Evolutionary conservation across 768 basidiomycete species (phyloP).

Genomic region (Lentinula sp.): DNA sequence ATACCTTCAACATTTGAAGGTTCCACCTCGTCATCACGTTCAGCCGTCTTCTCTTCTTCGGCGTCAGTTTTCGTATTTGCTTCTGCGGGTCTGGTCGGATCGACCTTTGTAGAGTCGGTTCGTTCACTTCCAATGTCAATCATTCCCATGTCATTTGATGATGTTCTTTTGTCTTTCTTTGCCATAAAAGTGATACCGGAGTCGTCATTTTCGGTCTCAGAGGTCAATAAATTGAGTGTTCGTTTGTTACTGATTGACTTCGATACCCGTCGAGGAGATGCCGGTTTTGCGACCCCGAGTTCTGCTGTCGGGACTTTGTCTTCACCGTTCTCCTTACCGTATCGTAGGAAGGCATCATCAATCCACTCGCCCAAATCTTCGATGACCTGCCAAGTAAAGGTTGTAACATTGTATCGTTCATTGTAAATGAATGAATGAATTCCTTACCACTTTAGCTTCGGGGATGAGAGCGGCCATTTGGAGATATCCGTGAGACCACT

Average conservation of each 20-base stretch:
- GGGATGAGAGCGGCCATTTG: constrained; percentile 89
- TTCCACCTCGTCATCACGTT: constrained; percentile 3
- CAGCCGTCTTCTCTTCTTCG: constrained; percentile 1
- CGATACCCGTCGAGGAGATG: neutral
- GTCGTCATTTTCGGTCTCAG: constrained; percentile 66
- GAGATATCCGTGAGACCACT: constrained; percentile 96
- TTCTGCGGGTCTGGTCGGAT: neutral
- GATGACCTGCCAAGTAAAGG: constrained; percentile 39
- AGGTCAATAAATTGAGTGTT: constrained; percentile 24
- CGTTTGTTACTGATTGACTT: neutral
- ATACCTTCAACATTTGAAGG: neutral
- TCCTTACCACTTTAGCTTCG: constrained; percentile 61
- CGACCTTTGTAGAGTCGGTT: constrained; percentile 5
- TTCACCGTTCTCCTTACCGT: constrained; percentile 7
- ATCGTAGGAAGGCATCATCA: constrained; percentile 59
- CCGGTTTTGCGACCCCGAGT: neutral
- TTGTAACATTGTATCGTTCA: neutral
- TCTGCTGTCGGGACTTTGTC: constrained; percentile 9
- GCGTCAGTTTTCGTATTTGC: constrained; percentile 1
- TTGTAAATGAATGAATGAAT: neutral
- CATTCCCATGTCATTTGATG: constrained; percentile 10
- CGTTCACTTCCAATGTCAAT: constrained; percentile 3
- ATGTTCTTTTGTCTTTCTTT: constrained; percentile 32
- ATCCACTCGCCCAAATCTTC: constrained; percentile 91
- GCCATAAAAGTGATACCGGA: constrained; percentile 67